A percentile compares a stretch with the other conserved stretches of the same genome.
These are phyloP conservation scores for Arctostaphylos glauca DNA, from an alignment of 148 eudicot genomes.

Conservation along the genomic window DNA sequence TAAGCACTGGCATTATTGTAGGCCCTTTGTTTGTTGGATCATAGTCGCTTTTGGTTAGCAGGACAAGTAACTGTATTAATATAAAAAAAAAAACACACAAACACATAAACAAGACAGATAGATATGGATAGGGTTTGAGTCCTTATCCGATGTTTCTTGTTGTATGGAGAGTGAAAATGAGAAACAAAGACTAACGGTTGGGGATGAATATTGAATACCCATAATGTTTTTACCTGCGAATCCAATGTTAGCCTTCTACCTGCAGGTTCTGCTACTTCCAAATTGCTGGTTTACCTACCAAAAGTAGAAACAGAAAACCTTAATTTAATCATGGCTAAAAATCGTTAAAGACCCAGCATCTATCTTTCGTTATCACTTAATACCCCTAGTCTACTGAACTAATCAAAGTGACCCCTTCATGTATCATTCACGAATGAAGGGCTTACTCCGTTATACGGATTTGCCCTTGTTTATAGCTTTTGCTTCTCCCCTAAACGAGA, in stretches of 20 bases:
- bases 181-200: background rate
- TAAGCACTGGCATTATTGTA: background rate
- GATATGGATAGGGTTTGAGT: background rate
- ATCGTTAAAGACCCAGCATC: too few species aligned
- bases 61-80: too few species aligned
- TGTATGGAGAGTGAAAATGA: background rate
- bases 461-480: too few species aligned
- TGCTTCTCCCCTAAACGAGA: too few species aligned
- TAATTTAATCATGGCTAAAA: background rate
- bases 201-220: background rate
- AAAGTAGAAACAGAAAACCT: background rate
- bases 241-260: background rate
- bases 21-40: background rate
- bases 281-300: background rate
- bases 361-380: too few species aligned
- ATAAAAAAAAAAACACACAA: too few species aligned
- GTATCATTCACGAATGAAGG: too few species aligned
- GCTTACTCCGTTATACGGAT: too few species aligned
- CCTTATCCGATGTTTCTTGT: background rate
- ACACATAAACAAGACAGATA: background rate
- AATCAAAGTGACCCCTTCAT: too few species aligned
- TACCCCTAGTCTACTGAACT: too few species aligned
- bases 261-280: background rate
- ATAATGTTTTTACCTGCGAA: background rate
- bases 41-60: background rate